Conservation (phyloP, 75 land plant genomes). For the Selaginella moellendorffii region DNA sequence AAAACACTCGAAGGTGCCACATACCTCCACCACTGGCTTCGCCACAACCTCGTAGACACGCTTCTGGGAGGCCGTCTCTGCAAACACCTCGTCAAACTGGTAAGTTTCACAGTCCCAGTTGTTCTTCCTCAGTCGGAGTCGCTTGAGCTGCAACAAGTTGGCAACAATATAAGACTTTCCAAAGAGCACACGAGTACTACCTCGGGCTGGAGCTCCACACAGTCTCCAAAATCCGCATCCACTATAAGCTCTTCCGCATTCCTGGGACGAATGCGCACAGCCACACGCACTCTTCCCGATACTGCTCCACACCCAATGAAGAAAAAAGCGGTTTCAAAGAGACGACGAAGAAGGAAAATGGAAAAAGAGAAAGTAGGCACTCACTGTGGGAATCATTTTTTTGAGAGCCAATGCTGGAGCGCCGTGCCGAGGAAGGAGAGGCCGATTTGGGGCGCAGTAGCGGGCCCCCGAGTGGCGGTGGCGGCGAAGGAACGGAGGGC, state of each 20-base stretch:
- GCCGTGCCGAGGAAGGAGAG: not conserved
- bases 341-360: not conserved
- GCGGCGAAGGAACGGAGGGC: not conserved
- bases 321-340: too few species aligned
- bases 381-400: not conserved
- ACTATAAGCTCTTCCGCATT: constrained; percentile 12
- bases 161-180: not conserved
- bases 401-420: not conserved
- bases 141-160: constrained; percentile 39
- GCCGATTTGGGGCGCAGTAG: not conserved
- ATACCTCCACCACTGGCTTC: constrained; percentile 89
- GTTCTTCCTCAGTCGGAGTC: constrained; percentile 72
- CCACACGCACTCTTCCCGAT: constrained; percentile 9
- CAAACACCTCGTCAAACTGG: constrained; percentile 77
- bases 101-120: constrained; percentile 90
- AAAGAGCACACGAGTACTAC: constrained; percentile 2
- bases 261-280: constrained; percentile 14
- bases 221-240: constrained; percentile 18
- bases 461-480: not conserved
- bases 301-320: too few species aligned
- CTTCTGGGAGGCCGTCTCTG: constrained; percentile 72
- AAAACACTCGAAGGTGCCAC: too few species aligned
- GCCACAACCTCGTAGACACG: constrained; percentile 93
- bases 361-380: not conserved
- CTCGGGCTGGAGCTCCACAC: constrained; percentile 13